Evolutionary conservation across 2,329 filamentous ascomycete species (phyloP).

Genomic region (Claviceps pusilla): DNA sequence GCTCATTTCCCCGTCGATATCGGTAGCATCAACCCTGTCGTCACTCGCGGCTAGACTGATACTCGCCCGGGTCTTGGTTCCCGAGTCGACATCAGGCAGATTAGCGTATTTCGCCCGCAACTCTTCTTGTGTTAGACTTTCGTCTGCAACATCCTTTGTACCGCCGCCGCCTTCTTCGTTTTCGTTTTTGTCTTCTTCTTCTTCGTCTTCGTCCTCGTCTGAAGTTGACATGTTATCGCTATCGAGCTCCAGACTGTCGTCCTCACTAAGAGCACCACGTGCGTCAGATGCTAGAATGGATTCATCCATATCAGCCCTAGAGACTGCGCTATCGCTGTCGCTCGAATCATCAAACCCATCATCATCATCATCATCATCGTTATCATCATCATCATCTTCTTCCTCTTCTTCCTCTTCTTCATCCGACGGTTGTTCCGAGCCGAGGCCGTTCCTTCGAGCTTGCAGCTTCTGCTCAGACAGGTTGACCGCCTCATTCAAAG

Average conservation of each 20-base stretch:
- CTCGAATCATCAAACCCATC: constrained; percentile 32
- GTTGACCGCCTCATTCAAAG: constrained; percentile 58
- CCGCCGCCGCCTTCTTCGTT: constrained; percentile 41
- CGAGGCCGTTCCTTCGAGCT: constrained; percentile 38
- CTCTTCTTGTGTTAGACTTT: constrained; percentile 54
- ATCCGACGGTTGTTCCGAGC: constrained; percentile 34
- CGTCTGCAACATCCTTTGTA: constrained; percentile 38
- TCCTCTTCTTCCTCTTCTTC: constrained; percentile 22
- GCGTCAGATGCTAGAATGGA: constrained; percentile 21
- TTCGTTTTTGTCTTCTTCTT: constrained; percentile 37
- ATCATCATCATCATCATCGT: constrained; percentile 29
- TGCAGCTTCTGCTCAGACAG: constrained; percentile 55
- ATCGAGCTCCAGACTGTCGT: constrained; percentile 28
- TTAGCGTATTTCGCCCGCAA: constrained; percentile 54
- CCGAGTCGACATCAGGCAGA: constrained; percentile 32
- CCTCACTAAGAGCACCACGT: constrained; percentile 15
- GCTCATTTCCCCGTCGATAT: constrained; percentile 31
- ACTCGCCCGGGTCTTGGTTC: constrained; percentile 11
- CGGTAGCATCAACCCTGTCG: constrained; percentile 16
- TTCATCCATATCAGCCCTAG: constrained; percentile 20
- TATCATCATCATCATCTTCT: constrained; percentile 21
- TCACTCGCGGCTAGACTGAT: constrained; percentile 10
- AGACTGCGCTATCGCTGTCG: constrained; percentile 25
- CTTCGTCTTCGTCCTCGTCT: constrained; percentile 48
- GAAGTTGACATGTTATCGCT: constrained; percentile 44